Base-by-base conservation (phyloP, 2,329 filamentous ascomycete genomes). In the Aspergillus flavus region DNA sequence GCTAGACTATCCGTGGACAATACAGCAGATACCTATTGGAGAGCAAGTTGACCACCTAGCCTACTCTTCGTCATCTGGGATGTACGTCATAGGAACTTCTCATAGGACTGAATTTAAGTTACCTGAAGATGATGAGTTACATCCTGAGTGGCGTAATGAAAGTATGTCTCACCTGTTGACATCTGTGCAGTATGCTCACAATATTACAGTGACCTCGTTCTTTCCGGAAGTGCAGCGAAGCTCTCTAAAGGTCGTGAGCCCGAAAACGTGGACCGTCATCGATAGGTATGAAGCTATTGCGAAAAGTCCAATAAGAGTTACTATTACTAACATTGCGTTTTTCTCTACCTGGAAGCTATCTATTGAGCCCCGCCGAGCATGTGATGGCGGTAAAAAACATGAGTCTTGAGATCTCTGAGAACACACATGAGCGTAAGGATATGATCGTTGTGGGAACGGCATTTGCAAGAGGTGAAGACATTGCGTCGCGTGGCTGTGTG, bases 391-490 rank as follows among this genome's bases (percentile, higher is more conserved):
- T 98, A 72, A 89, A 94, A 75, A 90, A 91, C 5, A 84, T 98
- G 45, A 90, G 91, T 60, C 86, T 99, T 16, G 95, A 98, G 77
- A 85, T 96, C 9, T 97, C 94, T 0, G 95, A 99, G 78, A 88
- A 90, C 39, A 97, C 93, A 0, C 92, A 95, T 73, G 91, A 97
- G 75, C 89, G 93, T 19, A 91, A 89, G 71, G 89, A 91, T 72
- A 85, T 98, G 54, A 85, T 99, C 57, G 88, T 90, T 0, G 89
- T 97, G 1, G 95, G 94, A 16, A 97, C 94, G 0, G 90, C 93
- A 1, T 86, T 95, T 30, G 86, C 89, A n/a, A 90, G 90, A 64
- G 95, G 95, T 46, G 95, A 99, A 78, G 95, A 98, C 72, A 86
- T 96, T 61, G 90, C 94, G 0, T 90, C 93, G 0, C 88, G 91